phyloP scores from a whole-genome alignment of 768 basidiomycete genomes.

The Lactarius trivialis region DNA sequence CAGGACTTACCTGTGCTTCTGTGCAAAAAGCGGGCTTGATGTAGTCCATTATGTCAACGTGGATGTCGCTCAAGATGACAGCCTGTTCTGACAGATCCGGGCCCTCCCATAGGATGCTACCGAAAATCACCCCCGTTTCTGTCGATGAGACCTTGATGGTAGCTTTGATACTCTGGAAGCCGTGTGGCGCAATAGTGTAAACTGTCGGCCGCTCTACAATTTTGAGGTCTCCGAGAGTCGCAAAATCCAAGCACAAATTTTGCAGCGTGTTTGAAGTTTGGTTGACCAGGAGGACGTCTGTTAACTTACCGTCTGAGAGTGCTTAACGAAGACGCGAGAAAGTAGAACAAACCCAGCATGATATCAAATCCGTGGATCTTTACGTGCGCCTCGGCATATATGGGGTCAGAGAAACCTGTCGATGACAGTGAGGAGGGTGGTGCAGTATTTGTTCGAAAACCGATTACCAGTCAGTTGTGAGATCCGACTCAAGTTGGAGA shows the following conservation, averaged over 20 bases:
- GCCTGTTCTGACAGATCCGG: conserved; percentile 81
- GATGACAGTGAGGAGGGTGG: conserved; percentile 1
- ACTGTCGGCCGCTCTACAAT: conserved; percentile 93
- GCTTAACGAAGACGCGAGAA: neutral
- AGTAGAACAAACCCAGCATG: conserved; percentile 55
- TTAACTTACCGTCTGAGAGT: neutral
- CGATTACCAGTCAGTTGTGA: conserved; percentile 81
- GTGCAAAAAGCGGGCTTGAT: conserved; percentile 95
- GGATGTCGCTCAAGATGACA: conserved; percentile 94
- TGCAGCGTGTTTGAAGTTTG: conserved; percentile 92
- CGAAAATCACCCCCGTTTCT: conserved; percentile 97
- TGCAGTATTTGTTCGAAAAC: neutral
- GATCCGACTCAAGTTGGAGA: conserved; percentile 89
- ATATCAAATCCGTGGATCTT: conserved; percentile 99
- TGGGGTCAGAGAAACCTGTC: conserved; percentile 92
- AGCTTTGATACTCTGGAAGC: conserved; percentile 97
- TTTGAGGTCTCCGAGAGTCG: conserved; percentile 94
- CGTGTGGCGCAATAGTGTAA: conserved; percentile 90
- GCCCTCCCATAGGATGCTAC: conserved; percentile 95
- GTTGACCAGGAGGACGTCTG: conserved; percentile 94
- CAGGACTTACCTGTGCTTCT: conserved; percentile 72
- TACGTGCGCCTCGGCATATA: conserved; percentile 96
- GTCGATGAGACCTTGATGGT: conserved; percentile 99
- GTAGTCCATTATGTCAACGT: conserved; percentile 98
- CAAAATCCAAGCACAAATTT: conserved; percentile 95